Percentiles rank a stretch among this genome's conserved stretches.
Evolutionary conservation across 2,329 filamentous ascomycete genomes (phyloP).

Genomic region (Botrytis hyacinthi): DNA sequence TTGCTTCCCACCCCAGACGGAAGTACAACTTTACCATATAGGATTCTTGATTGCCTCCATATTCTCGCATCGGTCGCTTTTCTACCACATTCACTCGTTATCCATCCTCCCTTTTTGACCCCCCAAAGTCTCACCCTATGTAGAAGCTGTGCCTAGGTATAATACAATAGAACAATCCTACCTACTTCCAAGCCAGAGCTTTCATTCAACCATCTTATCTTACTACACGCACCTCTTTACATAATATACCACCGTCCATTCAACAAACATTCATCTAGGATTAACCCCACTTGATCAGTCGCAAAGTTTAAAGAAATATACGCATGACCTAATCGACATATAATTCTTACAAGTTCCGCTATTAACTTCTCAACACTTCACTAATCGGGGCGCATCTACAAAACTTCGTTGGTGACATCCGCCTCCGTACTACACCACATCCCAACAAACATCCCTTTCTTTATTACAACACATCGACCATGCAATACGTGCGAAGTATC

Average conservation of each 20-base stretch:
- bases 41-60: neutral
- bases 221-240: slow-evolving; percentile 3
- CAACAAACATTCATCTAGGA: slow-evolving; percentile 5
- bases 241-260: slow-evolving; percentile 12
- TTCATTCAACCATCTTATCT: neutral
- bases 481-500: slow-evolving; percentile 98
- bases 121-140: neutral
- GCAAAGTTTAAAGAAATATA: neutral
- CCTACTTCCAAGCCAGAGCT: neutral
- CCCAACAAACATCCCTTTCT: neutral
- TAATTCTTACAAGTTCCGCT: neutral
- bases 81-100: slow-evolving; percentile 12
- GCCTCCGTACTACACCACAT: slow-evolving; percentile 9
- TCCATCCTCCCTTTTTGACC: neutral
- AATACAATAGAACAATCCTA: slow-evolving; percentile 1
- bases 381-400: neutral
- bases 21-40: neutral
- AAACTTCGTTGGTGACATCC: slow-evolving; percentile 10
- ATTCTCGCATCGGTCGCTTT: neutral
- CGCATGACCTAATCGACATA: slow-evolving; percentile 14
- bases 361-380: slow-evolving; percentile 7
- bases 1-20: neutral
- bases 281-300: slow-evolving; percentile 11
- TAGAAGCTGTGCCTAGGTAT: neutral
- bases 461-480: slow-evolving; percentile 42